Base-by-base conservation (phyloP, 2,329 filamentous ascomycete genomes). In the Monilinia vaccinii-corymbosi region DNA sequence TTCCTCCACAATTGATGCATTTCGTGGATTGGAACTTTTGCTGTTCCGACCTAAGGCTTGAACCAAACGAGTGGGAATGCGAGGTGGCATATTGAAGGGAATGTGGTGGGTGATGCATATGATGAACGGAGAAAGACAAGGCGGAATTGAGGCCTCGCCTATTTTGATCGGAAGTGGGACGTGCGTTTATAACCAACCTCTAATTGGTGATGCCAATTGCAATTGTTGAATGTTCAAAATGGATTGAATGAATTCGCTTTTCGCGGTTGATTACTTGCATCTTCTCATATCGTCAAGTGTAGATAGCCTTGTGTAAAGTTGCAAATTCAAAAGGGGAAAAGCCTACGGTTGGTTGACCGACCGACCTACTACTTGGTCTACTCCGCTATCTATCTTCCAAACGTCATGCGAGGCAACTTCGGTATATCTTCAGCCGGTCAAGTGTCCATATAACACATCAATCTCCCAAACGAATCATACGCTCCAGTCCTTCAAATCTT, bases 101-200 rank as follows among this genome's bases (percentile, higher is more conserved):
- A 23, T 50, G 32, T 31, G 23, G 36, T 13, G n/a, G n/a, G n/a
- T n/a, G n/a, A n/a, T n/a, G n/a, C n/a, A n/a, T n/a, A n/a, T n/a
- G 10, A 21, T 10, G 23, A 47, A 40, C 18, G 25, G 16, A 13
- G 13, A 1, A 42, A 55, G 49, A 62, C 50, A 31, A 59, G 44
- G 42, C 51, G 23, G 60, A 60, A 63, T 62, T 63, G 31, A 59
- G 51, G 63, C 59, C 63, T 62, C 38, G 61, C 51, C 59, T 60
- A 7, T 51, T 11, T 51, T 55, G 38, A 42, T 42, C 18, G 40
- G 28, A 16, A 44, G 9, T 16, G 51, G 51, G 25, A 10, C 38
- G 28, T 55, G 51, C 51, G 14, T 44, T 18, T 55, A 28, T 28
- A 28, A 28, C 3, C 25, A 3, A 28, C 25, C 6, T 42, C 3